Base-by-base conservation (phyloP, 1,139 yeast genomes). In the Hyphopichia fennica region DNA sequence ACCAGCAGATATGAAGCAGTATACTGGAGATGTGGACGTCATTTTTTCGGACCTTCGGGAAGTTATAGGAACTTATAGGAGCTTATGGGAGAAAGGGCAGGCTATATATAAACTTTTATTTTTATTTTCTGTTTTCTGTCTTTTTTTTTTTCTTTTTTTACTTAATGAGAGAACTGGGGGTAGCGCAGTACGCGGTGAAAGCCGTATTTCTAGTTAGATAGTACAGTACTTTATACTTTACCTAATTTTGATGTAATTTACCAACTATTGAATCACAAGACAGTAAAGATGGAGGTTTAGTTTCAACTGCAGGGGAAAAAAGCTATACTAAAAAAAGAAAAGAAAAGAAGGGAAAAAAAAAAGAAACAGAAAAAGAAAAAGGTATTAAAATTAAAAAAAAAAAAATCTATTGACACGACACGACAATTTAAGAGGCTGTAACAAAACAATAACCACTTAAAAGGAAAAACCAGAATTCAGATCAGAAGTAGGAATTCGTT, bases 1-100 rank as follows among this genome's bases (percentile, higher is more conserved):
- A 18, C 72, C 70, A 28, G 64, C 58, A 4, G 74, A 60, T 7
- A 72, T 63, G 44, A 69, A 70, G 49, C 77, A 72, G 52, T 70
- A 69, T 4, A 72, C 65, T 10, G 75, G 65, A 16, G 60, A 41
- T 27, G 54, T 19, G 27, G 35, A n/a, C 6, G 35, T n/a, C 34
- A 18, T 31, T 18, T 13, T 13, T 7, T 18, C 17, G 34, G 4
- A 8, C 11, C 29, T 20, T 20, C 23, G 13, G 31, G 14, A 28
- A n/a, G 6, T 9, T 9, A 28, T 28, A 8, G 8, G 6, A 14
- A 28, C 8, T n/a, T n/a, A n/a, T n/a, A n/a, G n/a, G n/a, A n/a
- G n/a, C n/a, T n/a, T n/a, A n/a, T n/a, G n/a, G n/a, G n/a, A n/a
- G n/a, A n/a, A n/a, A n/a, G n/a, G n/a, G n/a, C n/a, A n/a, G n/a